These are phyloP conservation scores for Tolypocladium endophyticum DNA, from an alignment of 2,329 filamentous ascomycete genomes.

Conservation along the genomic window DNA sequence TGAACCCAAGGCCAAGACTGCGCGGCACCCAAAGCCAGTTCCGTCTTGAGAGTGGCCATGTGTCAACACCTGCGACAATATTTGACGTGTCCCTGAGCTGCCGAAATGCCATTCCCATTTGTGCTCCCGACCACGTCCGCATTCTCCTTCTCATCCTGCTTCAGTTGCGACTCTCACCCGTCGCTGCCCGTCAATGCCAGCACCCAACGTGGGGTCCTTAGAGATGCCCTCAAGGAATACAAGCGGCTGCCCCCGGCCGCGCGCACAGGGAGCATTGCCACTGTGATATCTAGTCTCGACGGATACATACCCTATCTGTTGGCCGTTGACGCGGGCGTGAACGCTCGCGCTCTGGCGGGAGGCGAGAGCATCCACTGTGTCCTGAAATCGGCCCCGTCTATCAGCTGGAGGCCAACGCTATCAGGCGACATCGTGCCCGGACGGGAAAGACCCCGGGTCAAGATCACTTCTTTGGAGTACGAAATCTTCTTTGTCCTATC, in stretches of 20 bases:
- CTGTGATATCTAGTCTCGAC: conserved; percentile 58
- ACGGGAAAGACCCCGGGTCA: conserved; percentile 55
- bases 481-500: conserved; percentile 74
- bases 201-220: conserved; percentile 72
- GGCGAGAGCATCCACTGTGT: conserved; percentile 58
- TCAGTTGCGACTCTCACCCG: conserved; percentile 74
- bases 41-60: neutral
- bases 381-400: conserved; percentile 47
- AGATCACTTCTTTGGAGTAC: conserved; percentile 64
- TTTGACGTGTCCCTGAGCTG: neutral
- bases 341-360: conserved; percentile 26
- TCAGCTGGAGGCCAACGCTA: conserved; percentile 81
- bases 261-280: conserved; percentile 59
- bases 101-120: conserved; percentile 80
- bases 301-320: conserved; percentile 78
- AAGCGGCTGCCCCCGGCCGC: conserved; percentile 70
- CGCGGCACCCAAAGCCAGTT: neutral
- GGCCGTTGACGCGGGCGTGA: conserved; percentile 64
- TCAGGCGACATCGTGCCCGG: conserved; percentile 53
- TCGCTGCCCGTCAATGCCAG: conserved; percentile 76
- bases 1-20: neutral
- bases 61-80: neutral
- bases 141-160: conserved; percentile 68
- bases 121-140: conserved; percentile 80
- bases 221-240: conserved; percentile 76